Evolutionary conservation across 805 yeast species (phyloP).

Genomic region (Suhomyces sp.): DNA sequence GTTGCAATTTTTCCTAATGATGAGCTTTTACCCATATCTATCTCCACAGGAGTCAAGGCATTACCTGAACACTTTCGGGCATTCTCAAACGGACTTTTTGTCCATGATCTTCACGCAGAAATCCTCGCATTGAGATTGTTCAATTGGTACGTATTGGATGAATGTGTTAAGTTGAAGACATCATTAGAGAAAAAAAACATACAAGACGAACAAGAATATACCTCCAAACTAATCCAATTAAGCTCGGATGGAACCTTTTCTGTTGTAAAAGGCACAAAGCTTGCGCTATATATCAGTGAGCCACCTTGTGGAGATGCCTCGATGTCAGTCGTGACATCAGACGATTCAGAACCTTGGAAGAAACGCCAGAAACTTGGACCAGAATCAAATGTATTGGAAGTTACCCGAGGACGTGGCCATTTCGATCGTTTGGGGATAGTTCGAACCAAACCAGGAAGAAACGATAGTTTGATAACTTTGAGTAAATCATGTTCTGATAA

Average conservation of each 20-base stretch:
- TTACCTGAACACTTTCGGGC: constrained; percentile 53
- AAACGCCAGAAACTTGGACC: constrained; percentile 7
- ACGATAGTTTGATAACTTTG: constrained; percentile 67
- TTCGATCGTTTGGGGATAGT: constrained; percentile 60
- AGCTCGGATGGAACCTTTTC: too few relatives aligned
- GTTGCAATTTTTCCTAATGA: constrained; percentile 41
- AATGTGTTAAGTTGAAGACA: too few relatives aligned
- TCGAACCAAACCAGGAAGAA: constrained; percentile 90
- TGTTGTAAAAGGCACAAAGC: too few relatives aligned
- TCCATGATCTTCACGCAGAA: constrained; percentile 94
- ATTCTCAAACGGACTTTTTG: constrained; percentile 53
- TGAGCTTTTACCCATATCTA: constrained; percentile 38
- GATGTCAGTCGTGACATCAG: constrained; percentile 39
- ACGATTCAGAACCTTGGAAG: constrained; percentile 23
- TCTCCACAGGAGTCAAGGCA: constrained; percentile 85
- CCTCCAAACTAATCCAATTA: too few relatives aligned
- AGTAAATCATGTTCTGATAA: constrained; percentile 93
- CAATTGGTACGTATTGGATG: constrained; percentile 56
- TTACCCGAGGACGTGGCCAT: constrained; percentile 61
- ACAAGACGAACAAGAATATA: too few relatives aligned
- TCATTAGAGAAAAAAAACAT: too few relatives aligned
- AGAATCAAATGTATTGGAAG: constrained; percentile 9
- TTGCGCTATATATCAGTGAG: constrained; percentile 69
- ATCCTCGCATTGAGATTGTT: constrained; percentile 69
- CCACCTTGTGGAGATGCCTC: constrained; percentile 93